These are phyloP conservation scores for Candida saitoana DNA, from an alignment of 805 yeast genomes.

Conservation along the genomic window DNA sequence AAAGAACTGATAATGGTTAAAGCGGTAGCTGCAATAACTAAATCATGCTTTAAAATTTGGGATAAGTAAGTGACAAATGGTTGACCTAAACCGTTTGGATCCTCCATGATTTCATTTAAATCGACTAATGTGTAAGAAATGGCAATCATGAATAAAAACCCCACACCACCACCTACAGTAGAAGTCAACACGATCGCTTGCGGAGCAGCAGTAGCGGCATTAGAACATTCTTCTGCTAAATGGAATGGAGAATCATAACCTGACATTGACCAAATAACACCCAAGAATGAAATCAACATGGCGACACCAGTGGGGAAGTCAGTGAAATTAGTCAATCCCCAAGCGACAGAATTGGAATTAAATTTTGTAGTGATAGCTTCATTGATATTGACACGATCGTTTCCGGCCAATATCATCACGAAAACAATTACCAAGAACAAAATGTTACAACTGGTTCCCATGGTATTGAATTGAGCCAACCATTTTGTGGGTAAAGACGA, in stretches of 20 bases:
- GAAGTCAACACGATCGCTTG: conserved; percentile 60
- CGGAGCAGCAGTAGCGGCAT: conserved; percentile 64
- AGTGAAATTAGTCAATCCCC: conserved; percentile 55
- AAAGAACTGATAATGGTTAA: conserved; percentile 38
- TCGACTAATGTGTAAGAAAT: conserved; percentile 59
- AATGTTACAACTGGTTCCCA: conserved; percentile 49
- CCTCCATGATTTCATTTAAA: conserved; percentile 42
- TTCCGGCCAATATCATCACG: conserved; percentile 51
- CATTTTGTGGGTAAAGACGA: conserved; percentile 53
- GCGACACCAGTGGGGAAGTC: conserved; percentile 64
- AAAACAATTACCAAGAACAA: conserved; percentile 48
- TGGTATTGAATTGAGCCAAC: conserved; percentile 48
- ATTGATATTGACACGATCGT: conserved; percentile 34
- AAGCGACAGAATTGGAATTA: conserved; percentile 46
- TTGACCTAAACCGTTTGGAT: conserved; percentile 49
- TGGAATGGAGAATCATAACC: conserved; percentile 77
- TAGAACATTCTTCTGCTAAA: conserved; percentile 66
- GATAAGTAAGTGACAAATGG: conserved; percentile 54
- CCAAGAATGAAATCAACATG: conserved; percentile 52
- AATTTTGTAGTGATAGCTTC: conserved; percentile 34
- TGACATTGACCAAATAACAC: conserved; percentile 70
- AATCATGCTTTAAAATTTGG: conserved; percentile 42
- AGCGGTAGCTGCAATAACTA: conserved; percentile 34
- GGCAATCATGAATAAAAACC: conserved; percentile 55
- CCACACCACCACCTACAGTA: conserved; percentile 50